These are phyloP conservation scores for Lactarius hengduanensis DNA, from an alignment of 768 basidiomycete species.

Conservation along the genomic window DNA sequence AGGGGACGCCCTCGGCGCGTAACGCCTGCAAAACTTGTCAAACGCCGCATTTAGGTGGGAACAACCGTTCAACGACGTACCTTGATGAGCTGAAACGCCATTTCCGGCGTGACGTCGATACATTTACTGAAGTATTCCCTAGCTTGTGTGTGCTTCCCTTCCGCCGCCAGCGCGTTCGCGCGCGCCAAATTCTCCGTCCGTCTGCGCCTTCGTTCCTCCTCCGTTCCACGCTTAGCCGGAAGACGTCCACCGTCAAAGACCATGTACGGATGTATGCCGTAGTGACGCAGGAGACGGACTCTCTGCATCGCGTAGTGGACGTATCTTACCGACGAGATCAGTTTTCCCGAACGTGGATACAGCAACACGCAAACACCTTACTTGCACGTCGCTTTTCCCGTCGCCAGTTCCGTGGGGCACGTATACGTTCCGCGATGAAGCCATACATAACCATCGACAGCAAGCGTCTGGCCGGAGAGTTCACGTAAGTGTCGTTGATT, in stretches of 20 bases:
- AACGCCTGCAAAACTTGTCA: slow-evolving; percentile 60
- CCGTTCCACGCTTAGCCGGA: slow-evolving; percentile 91
- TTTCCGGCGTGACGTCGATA: slow-evolving; percentile 93
- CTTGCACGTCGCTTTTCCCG: slow-evolving; percentile 80
- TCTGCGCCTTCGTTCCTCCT: slow-evolving; percentile 70
- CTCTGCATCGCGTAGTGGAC: slow-evolving; percentile 96
- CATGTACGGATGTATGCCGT: slow-evolving; percentile 83
- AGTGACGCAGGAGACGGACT: slow-evolving; percentile 79
- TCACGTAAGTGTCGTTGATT: slow-evolving; percentile 74
- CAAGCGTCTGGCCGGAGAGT: slow-evolving; percentile 80
- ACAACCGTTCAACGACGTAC: slow-evolving; percentile 39
- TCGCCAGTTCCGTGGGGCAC: slow-evolving; percentile 89
- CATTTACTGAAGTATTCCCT: slow-evolving; percentile 88
- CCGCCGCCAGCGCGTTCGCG: slow-evolving; percentile 68
- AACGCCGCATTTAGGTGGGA: neutral
- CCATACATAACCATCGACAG: slow-evolving; percentile 96
- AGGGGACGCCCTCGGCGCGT: slow-evolving; percentile 72
- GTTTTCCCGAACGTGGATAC: neutral
- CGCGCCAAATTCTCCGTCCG: slow-evolving; percentile 75
- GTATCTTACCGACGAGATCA: slow-evolving; percentile 54
- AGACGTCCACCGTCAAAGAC: slow-evolving; percentile 97
- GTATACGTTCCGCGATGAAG: slow-evolving; percentile 84
- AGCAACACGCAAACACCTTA: slow-evolving; percentile 36
- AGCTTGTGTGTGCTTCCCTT: slow-evolving; percentile 79
- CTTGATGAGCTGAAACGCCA: slow-evolving; percentile 98